These are phyloP conservation scores for Musa schizocarpa DNA, from an alignment of 176 grass and related monocot species.

Conservation along the genomic window DNA sequence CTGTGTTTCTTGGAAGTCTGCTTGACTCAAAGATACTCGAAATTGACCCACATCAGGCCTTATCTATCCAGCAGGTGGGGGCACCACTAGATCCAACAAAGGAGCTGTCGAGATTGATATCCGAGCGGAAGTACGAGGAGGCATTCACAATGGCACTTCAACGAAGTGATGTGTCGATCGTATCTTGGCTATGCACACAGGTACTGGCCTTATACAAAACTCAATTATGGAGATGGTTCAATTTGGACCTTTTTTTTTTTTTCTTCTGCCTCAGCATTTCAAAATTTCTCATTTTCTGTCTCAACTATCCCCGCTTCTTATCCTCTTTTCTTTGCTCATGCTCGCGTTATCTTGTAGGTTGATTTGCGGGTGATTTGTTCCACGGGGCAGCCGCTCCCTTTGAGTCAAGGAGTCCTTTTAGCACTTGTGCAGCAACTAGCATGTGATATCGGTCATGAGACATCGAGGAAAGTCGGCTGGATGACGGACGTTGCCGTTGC, in stretches of 20 bases:
- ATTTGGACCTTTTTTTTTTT: too few species aligned
- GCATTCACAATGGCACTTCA: slow-evolving; percentile 94
- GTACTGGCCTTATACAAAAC: slow-evolving; percentile 17
- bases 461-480: slow-evolving; percentile 56
- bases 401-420: slow-evolving; percentile 83
- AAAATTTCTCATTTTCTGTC: neutral
- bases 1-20: neutral
- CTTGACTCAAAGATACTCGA: neutral
- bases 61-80: slow-evolving; percentile 49
- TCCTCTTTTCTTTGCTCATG: neutral
- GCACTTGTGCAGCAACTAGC: slow-evolving; percentile 91
- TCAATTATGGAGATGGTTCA: neutral
- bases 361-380: slow-evolving; percentile 68
- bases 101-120: slow-evolving; percentile 54
- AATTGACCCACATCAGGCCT: slow-evolving; percentile 6
- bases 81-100: slow-evolving; percentile 56
- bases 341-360: slow-evolving; percentile 34
- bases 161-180: slow-evolving; percentile 65
- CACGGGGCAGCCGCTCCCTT: slow-evolving; percentile 33
- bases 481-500: slow-evolving; percentile 63
- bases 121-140: slow-evolving; percentile 69
- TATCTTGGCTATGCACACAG: slow-evolving; percentile 91
- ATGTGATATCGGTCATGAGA: slow-evolving; percentile 66
- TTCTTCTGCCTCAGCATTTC: too few species aligned
- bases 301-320: neutral